Percentiles rank a stretch among this genome's conserved stretches.
Conservation (phyloP, 805 yeast species). For the Candida parachauliodes region DNA sequence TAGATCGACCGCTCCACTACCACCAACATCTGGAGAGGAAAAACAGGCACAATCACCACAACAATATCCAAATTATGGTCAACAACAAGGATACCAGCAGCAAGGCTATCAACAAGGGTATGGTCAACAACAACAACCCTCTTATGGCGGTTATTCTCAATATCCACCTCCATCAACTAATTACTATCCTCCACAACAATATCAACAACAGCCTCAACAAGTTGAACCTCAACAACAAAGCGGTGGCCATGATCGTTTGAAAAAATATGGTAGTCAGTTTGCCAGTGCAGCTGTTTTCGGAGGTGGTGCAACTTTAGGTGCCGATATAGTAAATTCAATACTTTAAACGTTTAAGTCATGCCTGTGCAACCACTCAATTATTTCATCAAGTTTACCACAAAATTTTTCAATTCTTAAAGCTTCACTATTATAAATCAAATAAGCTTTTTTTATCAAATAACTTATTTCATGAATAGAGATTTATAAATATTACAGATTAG, state of each 20-base stretch:
- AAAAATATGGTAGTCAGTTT: slow-evolving; percentile 71
- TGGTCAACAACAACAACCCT: slow-evolving; percentile 21
- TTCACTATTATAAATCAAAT: not conserved
- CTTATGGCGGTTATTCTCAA: slow-evolving; percentile 38
- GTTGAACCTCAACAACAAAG: slow-evolving; percentile 14
- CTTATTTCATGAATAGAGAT: too few species aligned
- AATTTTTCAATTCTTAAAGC: too few species aligned
- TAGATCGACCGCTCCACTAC: slow-evolving; percentile 15
- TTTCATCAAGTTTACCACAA: too few species aligned
- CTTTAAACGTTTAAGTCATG: too few species aligned
- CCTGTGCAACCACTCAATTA: too few species aligned
- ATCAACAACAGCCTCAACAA: slow-evolving; percentile 13
- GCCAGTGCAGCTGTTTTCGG: slow-evolving; percentile 95
- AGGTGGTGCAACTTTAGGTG: slow-evolving; percentile 93
- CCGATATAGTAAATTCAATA: slow-evolving; percentile 72
- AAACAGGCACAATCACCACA: slow-evolving; percentile 9
- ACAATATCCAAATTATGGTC: slow-evolving; percentile 8
- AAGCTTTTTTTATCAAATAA: too few species aligned
- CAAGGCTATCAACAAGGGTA: slow-evolving; percentile 13
- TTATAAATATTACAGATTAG: too few species aligned
- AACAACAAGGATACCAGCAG: slow-evolving; percentile 12
- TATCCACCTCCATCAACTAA: slow-evolving; percentile 51
- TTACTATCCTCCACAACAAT: slow-evolving; percentile 39
- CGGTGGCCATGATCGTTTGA: slow-evolving; percentile 29
- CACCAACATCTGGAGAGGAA: slow-evolving; percentile 16